These are phyloP conservation scores for Cadophora sp. DNA, from an alignment of 2,329 filamentous ascomycete genomes.

Conservation along the genomic window DNA sequence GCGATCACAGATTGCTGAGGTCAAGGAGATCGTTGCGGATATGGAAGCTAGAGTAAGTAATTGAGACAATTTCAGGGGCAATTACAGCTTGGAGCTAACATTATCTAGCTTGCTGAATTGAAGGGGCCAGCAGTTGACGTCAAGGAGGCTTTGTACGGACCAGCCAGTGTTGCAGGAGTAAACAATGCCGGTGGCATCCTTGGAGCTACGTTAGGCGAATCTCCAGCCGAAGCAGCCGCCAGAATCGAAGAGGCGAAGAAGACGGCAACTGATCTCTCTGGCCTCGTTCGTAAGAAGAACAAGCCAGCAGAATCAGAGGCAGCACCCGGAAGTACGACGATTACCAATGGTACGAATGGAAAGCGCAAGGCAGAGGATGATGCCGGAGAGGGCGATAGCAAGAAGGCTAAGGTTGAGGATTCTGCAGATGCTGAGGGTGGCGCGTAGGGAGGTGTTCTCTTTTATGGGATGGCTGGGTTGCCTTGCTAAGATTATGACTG, in stretches of 20 bases:
- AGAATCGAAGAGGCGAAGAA: constrained; percentile 76
- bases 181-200: constrained; percentile 64
- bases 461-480: neutral
- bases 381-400: constrained; percentile 24
- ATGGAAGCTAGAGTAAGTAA: constrained; percentile 73
- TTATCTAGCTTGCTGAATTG: constrained; percentile 66
- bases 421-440: constrained; percentile 19
- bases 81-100: constrained; percentile 24
- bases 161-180: constrained; percentile 43
- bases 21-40: constrained; percentile 79
- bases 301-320: constrained; percentile 42
- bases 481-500: neutral
- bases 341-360: constrained; percentile 48
- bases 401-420: constrained; percentile 44
- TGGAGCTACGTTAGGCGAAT: constrained; percentile 67
- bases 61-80: constrained; percentile 37
- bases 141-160: constrained; percentile 60
- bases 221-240: constrained; percentile 64
- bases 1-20: constrained; percentile 69
- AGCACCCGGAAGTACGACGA: constrained; percentile 32
- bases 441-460: neutral
- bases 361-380: constrained; percentile 61
- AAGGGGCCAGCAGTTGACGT: constrained; percentile 66
- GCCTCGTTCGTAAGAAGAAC: constrained; percentile 74
- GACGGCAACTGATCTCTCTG: constrained; percentile 72